Base-by-base conservation (phyloP, 495 filamentous ascomycete genomes). In the Diplogelasinospora grovesii region DNA sequence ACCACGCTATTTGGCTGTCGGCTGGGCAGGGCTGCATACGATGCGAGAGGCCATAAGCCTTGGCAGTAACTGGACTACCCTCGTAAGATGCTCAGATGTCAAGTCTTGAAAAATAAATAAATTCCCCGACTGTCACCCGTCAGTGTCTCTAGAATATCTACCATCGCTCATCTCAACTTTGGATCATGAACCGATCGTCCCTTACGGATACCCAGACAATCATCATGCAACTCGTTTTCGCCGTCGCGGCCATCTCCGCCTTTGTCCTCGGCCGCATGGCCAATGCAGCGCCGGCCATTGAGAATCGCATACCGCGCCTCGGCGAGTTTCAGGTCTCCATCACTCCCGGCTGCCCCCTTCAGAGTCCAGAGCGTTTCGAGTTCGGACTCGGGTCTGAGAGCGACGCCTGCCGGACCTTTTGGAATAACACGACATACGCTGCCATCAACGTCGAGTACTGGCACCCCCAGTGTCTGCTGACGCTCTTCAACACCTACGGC, bases 381-480 rank as follows among this genome's bases (percentile, higher is more conserved):
- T 25, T 42, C 20, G 39, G 20, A 3, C 6, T 34, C 14, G 39
- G 39, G 22, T 22, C 22, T 13, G 39, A 16, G 21, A 25, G 39
- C 39, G 29, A 22, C 22, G 31, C 19, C 29, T 42, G 39, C 39
- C 28, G 29, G 21, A 34, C n/a, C 16, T 42, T 42, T 24, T 35
- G 26, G 21, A 42, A 34, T 22, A 22, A 11, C 39, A 29, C 21
- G 11, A 31, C 15, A 14, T 25, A 25, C 21, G n/a, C 11, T 9
- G 24, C 43, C 14, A 40, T 46, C 38, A 35, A 40, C 22, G 27
- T 16, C 7, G 40, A 33, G 16, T 21, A 18, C 30, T 37, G 37
- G 33, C 21, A 20, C 22, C 38, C 37, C 21, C 15, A 47, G 30
- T 48, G 45, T 22, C 39, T 25, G 19, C 22, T 48, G 25, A 48